A percentile compares a stretch with the other conserved stretches of the same genome.
Evolutionary conservation across 441 rosid species (phyloP).

Genomic region (Dalechampia spathulata): DNA sequence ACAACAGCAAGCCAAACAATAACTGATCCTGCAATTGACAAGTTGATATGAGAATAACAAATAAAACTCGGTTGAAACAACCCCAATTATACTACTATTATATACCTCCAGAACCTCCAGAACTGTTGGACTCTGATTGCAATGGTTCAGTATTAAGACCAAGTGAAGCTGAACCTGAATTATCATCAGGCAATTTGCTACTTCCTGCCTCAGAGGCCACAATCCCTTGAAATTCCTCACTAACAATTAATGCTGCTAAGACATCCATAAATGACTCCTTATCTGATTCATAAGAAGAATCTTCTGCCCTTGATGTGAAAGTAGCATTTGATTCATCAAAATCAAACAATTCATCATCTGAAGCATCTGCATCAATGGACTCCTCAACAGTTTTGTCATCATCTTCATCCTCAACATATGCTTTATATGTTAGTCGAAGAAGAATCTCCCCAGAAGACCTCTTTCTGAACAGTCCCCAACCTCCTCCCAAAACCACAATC

Average conservation of each 20-base stretch:
- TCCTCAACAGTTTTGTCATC: slow-evolving; percentile 50
- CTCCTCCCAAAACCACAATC: slow-evolving; percentile 58
- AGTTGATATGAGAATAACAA: slow-evolving; percentile 9
- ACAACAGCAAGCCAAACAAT: slow-evolving; percentile 63
- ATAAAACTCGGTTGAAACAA: slow-evolving; percentile 9
- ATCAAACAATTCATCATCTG: slow-evolving; percentile 76
- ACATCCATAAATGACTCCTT: slow-evolving; percentile 93
- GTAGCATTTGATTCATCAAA: slow-evolving; percentile 42
- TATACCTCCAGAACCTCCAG: slow-evolving; percentile 30
- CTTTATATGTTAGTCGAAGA: slow-evolving; percentile 89
- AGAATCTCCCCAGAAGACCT: slow-evolving; percentile 73
- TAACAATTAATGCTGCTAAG: slow-evolving; percentile 81
- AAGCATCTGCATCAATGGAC: slow-evolving; percentile 39
- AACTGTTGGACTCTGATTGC: slow-evolving; percentile 26
- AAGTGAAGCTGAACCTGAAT: slow-evolving; percentile 24
- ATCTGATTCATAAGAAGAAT: slow-evolving; percentile 34
- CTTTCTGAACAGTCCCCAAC: slow-evolving; percentile 71
- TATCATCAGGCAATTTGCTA: slow-evolving; percentile 36
- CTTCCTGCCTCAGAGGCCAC: slow-evolving; percentile 81
- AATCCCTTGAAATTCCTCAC: slow-evolving; percentile 96
- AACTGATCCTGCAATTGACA: slow-evolving; percentile 51
- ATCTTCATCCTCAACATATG: slow-evolving; percentile 95
- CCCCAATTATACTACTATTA: slow-evolving; percentile 2
- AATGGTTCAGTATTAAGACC: slow-evolving; percentile 25
- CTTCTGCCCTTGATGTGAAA: slow-evolving; percentile 26